Conservation (phyloP, 148 eudicot species). For the Fagopyrum tataricum region DNA sequence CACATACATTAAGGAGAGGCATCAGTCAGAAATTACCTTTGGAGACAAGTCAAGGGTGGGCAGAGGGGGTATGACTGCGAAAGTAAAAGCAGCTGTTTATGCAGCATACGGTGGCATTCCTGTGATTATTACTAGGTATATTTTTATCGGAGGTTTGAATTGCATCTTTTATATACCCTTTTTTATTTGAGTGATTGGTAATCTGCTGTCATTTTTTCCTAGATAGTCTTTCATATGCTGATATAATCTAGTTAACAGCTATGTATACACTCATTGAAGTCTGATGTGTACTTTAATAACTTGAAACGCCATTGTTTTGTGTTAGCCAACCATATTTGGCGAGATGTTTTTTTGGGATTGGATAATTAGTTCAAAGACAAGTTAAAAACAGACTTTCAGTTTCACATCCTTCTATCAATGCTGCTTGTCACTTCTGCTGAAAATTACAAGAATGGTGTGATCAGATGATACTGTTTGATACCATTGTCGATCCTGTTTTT, state of each 20-base stretch:
- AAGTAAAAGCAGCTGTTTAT: slow-evolving; percentile 93
- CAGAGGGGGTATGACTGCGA: slow-evolving; percentile 98
- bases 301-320: too few species aligned
- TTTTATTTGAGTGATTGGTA: not conserved
- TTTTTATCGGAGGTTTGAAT: not conserved
- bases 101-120: slow-evolving; percentile 84
- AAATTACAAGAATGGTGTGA: not conserved
- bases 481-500: not conserved
- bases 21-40: slow-evolving; percentile 72
- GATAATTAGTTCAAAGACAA: not conserved
- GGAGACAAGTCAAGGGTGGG: slow-evolving; percentile 97
- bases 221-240: not conserved
- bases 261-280: too few species aligned
- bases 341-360: not conserved
- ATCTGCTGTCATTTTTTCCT: not conserved
- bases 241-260: not conserved
- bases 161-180: not conserved
- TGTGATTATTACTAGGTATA: slow-evolving; percentile 91
- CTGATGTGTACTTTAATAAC: too few species aligned
- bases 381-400: not conserved
- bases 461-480: not conserved
- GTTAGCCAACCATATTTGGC: too few species aligned
- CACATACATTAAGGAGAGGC: slow-evolving; percentile 74
- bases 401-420: not conserved
- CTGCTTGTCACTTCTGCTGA: not conserved